Percentiles rank a stretch among this genome's conserved stretches.
Evolutionary conservation across 1,284 basidiomycete genomes (phyloP).

Genomic region (Cryptococcus wingfieldii): DNA sequence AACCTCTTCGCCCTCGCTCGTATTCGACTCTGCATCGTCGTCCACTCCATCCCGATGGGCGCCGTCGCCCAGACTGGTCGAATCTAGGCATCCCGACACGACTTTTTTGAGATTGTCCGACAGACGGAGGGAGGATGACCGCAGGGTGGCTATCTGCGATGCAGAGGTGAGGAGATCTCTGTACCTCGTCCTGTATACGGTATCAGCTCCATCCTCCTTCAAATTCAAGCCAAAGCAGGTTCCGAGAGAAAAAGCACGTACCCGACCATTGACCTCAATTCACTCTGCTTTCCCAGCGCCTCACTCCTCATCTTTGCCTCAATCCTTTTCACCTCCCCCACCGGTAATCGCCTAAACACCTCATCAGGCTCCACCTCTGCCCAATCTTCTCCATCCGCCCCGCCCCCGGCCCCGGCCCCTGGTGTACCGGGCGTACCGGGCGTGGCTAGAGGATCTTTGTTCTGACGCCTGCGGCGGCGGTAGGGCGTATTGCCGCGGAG

Average conservation of each 20-base stretch:
- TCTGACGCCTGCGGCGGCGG: too few species aligned
- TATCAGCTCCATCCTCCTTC: background rate
- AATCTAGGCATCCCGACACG: slow-evolving; percentile 33
- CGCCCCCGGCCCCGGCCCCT: slow-evolving; percentile 1
- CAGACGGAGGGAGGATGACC: slow-evolving; percentile 53
- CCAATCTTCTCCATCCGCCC: slow-evolving; percentile 32
- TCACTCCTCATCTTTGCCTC: slow-evolving; percentile 74
- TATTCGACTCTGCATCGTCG: slow-evolving; percentile 11
- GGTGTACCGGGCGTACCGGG: too few species aligned
- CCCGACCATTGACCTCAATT: slow-evolving; percentile 92
- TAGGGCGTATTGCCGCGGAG: too few species aligned
- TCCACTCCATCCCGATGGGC: background rate
- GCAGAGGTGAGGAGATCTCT: slow-evolving; percentile 87
- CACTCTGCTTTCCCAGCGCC: slow-evolving; percentile 84
- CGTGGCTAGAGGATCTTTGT: too few species aligned
- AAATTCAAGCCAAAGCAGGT: background rate
- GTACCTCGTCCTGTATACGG: slow-evolving; percentile 71
- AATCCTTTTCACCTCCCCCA: slow-evolving; percentile 67
- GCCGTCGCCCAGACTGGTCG: slow-evolving; percentile 23
- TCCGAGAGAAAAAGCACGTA: slow-evolving; percentile 52
- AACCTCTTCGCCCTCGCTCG: slow-evolving; percentile 46
- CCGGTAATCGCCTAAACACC: slow-evolving; percentile 66
- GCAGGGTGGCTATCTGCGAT: slow-evolving; percentile 67
- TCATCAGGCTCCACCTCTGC: slow-evolving; percentile 66
- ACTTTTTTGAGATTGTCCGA: slow-evolving; percentile 43